Evolutionary conservation across 2,329 filamentous ascomycete genomes (phyloP), one percentile per base, ranked within the genome.

Genomic region (Ophiocordyceps camponoti-leonardi): DNA sequence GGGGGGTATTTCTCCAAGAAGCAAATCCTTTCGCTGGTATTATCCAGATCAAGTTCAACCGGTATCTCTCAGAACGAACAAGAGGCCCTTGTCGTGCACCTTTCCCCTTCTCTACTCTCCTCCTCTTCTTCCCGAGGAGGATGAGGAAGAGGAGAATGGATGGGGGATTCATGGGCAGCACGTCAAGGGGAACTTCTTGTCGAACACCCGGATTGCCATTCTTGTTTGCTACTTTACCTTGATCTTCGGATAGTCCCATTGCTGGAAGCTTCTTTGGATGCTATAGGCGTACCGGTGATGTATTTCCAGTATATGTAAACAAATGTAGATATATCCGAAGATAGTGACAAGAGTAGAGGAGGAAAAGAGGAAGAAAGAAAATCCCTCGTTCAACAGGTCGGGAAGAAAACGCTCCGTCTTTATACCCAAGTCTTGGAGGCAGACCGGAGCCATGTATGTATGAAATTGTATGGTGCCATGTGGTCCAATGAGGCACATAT

Each of bases 21-120:
- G 81, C 81, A 85, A 80, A 76, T 85, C 77, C 81, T 85, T 85
- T 80, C 82, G 81, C 81, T 83, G 79, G 79, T 73, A 83, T 84
- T 83, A 81, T 79, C 77, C 79, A 83, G 79, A 83, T 84, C 81
- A 85, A 85, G 81, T 86, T 84, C 72, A 68, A n/a, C 68, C 79
- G 79, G 79, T 83, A 80, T 82, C 74, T 83, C 79, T 83, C 78
- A 83, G 78, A 80, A 60, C 61, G 57, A 56, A 53, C 54, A 55
- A 54, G 51, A 54, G n/a, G n/a, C n/a, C 47, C 47, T 44, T 41
- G 48, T 46, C 48, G 47, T 50, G 47, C 35, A 26, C 23, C 23
- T 5, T 46, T 44, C 28, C 13, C 30, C 28, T 35, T 22, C 11
- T 13, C 14, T n/a, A n/a, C n/a, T n/a, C n/a, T n/a, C n/a, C 16